Evolutionary conservation across 1,139 yeast genomes (phyloP).

Genomic region (Saccharomyces hybrid): DNA sequence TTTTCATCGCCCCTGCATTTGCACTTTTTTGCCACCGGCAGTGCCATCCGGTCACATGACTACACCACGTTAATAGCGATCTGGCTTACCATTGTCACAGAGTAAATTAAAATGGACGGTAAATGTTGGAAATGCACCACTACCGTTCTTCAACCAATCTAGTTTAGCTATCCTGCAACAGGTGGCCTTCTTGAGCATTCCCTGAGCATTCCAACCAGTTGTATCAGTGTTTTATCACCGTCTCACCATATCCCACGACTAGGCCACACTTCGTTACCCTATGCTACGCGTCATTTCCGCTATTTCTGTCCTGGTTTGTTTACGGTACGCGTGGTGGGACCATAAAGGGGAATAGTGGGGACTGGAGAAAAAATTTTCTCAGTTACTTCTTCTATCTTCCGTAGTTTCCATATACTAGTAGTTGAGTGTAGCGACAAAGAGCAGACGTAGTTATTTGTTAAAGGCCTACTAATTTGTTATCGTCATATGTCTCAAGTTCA

Average conservation of each 20-base stretch:
- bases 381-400: background rate
- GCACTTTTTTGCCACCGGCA: background rate
- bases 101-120: background rate
- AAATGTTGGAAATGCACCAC: no score
- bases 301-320: background rate
- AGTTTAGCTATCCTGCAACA: background rate
- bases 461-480: background rate
- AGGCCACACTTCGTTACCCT: background rate
- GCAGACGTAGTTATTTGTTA: background rate
- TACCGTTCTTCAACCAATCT: background rate
- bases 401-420: background rate
- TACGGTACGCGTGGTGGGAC: conserved; percentile 1
- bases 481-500: conserved; percentile 12
- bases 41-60: background rate
- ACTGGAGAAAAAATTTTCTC: background rate
- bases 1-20: background rate
- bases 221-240: background rate
- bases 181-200: background rate
- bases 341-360: conserved; percentile 1
- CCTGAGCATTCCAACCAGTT: no score
- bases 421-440: background rate
- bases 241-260: background rate
- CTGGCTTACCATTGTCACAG: background rate
- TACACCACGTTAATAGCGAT: background rate
- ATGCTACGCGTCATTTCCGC: background rate